phyloP scores from a whole-genome alignment of 169 alveolate species.

The Plasmodium ovale region DNA sequence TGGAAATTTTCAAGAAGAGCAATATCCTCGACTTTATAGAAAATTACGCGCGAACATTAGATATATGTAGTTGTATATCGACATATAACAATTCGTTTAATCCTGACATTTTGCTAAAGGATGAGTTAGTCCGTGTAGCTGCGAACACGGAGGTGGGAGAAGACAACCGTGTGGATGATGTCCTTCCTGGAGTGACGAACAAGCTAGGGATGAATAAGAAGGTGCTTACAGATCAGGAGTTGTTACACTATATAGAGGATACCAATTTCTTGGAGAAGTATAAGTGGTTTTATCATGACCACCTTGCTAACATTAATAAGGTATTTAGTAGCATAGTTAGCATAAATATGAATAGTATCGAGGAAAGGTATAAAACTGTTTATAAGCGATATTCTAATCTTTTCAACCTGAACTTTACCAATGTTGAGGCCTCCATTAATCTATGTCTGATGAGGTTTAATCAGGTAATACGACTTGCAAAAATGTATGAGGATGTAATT shows the following conservation, averaged over 20 bases:
- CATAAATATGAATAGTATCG: constrained; percentile 11
- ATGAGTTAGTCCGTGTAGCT: not conserved
- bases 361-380: constrained; percentile 3
- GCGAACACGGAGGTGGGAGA: not conserved
- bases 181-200: not conserved
- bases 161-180: not conserved
- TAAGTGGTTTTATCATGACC: constrained; percentile 42
- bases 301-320: constrained; percentile 33
- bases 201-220: constrained; percentile 28
- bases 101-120: constrained; percentile 4
- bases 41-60: constrained; percentile 27
- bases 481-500: constrained; percentile 3
- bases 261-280: constrained; percentile 14
- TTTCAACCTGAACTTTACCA: constrained; percentile 45
- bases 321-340: constrained; percentile 36
- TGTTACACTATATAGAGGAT: constrained; percentile 7
- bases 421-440: constrained; percentile 48
- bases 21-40: constrained; percentile 17
- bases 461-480: constrained; percentile 20
- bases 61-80: constrained; percentile 9
- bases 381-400: constrained; percentile 57
- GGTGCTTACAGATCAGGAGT: constrained; percentile 19
- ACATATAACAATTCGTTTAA: constrained; percentile 19
- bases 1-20: constrained; percentile 17
- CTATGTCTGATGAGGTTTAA: constrained; percentile 16